Evolutionary conservation across 83 land plant genomes (phyloP).

Genomic region (Picea abies): DNA sequence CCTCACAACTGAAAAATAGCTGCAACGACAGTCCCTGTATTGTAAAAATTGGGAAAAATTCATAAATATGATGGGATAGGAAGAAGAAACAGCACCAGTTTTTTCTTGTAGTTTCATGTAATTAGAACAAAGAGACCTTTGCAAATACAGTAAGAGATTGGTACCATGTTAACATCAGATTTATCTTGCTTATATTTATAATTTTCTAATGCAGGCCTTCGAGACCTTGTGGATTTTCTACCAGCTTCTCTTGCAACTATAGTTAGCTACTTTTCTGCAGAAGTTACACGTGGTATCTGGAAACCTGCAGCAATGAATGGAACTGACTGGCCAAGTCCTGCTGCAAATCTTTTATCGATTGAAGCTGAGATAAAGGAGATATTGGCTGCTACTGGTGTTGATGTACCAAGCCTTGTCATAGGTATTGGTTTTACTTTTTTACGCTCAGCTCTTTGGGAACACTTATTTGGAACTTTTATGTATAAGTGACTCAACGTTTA

Average conservation of each 20-base stretch:
- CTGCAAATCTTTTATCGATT: slow-evolving; percentile 77
- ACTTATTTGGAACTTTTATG: neutral
- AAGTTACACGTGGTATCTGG: slow-evolving; percentile 90
- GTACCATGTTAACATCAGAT: neutral
- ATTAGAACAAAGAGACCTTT: neutral
- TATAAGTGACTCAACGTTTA: neutral
- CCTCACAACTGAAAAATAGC: too few relatives aligned
- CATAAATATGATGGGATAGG: too few relatives aligned
- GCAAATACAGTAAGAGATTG: neutral
- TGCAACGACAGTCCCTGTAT: too few relatives aligned
- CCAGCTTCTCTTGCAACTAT: slow-evolving; percentile 92
- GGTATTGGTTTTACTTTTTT: slow-evolving; percentile 43
- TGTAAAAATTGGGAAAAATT: too few relatives aligned
- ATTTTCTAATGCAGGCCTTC: slow-evolving; percentile 61
- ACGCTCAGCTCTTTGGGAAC: neutral
- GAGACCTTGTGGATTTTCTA: slow-evolving; percentile 88
- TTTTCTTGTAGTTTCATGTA: neutral
- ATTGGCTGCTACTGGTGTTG: slow-evolving; percentile 78
- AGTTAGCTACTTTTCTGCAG: slow-evolving; percentile 85
- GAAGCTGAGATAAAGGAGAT: slow-evolving; percentile 81
- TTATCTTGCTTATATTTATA: neutral
- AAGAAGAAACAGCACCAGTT: too few relatives aligned
- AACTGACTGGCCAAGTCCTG: slow-evolving; percentile 98
- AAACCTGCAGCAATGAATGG: slow-evolving; percentile 93
- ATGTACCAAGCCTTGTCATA: slow-evolving; percentile 73